phyloP scores from a whole-genome alignment of 164 flowering plant species.

The Tinospora cordifolia region DNA sequence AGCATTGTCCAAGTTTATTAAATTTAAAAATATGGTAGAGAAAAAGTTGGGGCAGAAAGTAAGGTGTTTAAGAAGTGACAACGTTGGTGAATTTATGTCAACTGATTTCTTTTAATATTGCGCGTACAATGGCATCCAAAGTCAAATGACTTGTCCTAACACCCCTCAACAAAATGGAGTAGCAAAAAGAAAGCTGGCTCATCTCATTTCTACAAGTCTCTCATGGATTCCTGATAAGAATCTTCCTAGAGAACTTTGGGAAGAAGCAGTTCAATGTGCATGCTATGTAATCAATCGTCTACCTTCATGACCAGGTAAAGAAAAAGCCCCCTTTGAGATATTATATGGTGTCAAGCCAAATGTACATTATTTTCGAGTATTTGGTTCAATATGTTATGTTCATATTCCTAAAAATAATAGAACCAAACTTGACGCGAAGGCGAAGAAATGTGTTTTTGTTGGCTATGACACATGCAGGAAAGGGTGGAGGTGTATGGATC shows the following conservation, averaged over 20 bases:
- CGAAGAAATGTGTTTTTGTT: too few species aligned
- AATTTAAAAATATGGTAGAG: not conserved
- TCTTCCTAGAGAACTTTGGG: conserved; percentile 18
- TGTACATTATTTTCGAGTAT: conserved; percentile 16
- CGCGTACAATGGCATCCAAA: not conserved
- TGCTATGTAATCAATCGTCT: conserved; percentile 21
- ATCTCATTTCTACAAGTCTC: conserved; percentile 5
- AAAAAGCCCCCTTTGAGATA: conserved; percentile 21
- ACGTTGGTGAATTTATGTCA: conserved; percentile 10
- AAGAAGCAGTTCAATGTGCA: conserved; percentile 15
- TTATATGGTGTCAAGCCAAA: conserved; percentile 19
- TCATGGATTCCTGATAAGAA: conserved; percentile 24
- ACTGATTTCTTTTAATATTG: not conserved
- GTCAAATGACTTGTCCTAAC: not conserved
- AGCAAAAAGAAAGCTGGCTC: conserved; percentile 15
- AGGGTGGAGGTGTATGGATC: not conserved
- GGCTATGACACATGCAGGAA: not conserved
- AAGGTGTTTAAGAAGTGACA: conserved; percentile 10
- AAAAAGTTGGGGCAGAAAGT: conserved; percentile 15
- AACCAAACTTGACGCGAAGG: not conserved
- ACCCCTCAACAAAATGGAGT: conserved; percentile 1
- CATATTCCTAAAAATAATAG: conserved; percentile 14
- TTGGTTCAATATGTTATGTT: conserved; percentile 21
- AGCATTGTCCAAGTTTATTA: conserved; percentile 4
- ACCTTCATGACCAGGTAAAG: conserved; percentile 19